Evolutionary conservation across 1,284 basidiomycete species (phyloP), one percentile per base, ranked within the genome.

Genomic region (Papiliotrema terrestris): DNA sequence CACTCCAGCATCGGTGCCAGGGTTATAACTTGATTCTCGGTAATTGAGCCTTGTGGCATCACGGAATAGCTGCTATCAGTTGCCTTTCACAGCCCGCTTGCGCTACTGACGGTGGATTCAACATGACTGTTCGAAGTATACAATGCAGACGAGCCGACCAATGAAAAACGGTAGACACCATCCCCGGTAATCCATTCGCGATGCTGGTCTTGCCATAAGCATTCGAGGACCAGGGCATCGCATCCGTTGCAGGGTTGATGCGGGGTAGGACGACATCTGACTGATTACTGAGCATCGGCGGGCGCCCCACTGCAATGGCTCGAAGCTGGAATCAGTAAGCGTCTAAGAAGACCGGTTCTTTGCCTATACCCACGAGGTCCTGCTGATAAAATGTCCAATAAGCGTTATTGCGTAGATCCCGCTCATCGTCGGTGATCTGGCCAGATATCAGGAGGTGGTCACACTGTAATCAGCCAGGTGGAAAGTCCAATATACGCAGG

Each of bases 341-440:
- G n/a, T 29, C n/a, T 25, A 23, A n/a, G 26, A 22, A 38, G 23
- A 15, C 25, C n/a, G 17, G 25, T 9, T 9, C 26, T 13, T 49
- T 29, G 26, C 29, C 29, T 32, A 32, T 32, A 54, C 36, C 17
- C 35, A 55, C 56, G 35, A 51, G 44, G 47, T 65, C 63, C 22
- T 55, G 55, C 26, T 57, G 36, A 38, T 59, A 65, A 11, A 58
- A 49, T 1, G 63, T 59, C 63, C 63, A 65, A 42, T 52, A 65
- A 3, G 58, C 55, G 15, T 58, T 49, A 32, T 58, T 52, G 2
- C 63, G 54, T 9, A 57, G 45, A 36, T 56, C 45, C 6, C 58
- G 58, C 45, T 65, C 62, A 38, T 58, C 49, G 2, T 49, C 52
- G 32, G 56, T 59, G 37, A 65, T 60, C 22, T 59, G 55, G 2